phyloP scores from a whole-genome alignment of 2,329 filamentous ascomycete genomes.

The Colletotrichum sp. region DNA sequence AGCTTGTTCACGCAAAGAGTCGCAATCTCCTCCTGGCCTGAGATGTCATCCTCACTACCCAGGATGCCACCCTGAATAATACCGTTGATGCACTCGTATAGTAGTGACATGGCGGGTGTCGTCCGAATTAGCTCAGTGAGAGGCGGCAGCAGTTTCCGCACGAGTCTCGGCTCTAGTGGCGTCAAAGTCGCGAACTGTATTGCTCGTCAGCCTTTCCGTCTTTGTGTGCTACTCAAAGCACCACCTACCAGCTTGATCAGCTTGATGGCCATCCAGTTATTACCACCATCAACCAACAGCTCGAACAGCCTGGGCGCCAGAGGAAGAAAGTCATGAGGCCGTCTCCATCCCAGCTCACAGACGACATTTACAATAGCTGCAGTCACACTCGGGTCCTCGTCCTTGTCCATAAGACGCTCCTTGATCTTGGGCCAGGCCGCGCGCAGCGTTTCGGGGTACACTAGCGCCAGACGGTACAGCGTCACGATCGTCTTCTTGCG shows the following conservation, averaged over 20 bases:
- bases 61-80: constrained; percentile 97
- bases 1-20: constrained; percentile 91
- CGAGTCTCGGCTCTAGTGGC: constrained; percentile 87
- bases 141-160: constrained; percentile 89
- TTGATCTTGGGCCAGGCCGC: constrained; percentile 98
- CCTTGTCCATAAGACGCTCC: constrained; percentile 86
- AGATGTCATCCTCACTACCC: constrained; percentile 77
- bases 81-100: constrained; percentile 98
- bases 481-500: constrained; percentile 97
- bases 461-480: constrained; percentile 88
- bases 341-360: constrained; percentile 92
- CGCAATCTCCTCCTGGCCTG: constrained; percentile 90
- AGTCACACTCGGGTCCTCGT: constrained; percentile 91
- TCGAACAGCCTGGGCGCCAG: constrained; percentile 92
- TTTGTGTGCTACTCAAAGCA: too few species aligned
- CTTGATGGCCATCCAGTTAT: constrained; percentile 99
- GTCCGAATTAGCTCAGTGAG: constrained; percentile 92
- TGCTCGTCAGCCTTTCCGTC: not conserved
- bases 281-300: constrained; percentile 86
- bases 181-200: constrained; percentile 89
- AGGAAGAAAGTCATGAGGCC: constrained; percentile 92
- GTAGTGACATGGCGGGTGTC: constrained; percentile 94
- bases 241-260: constrained; percentile 86
- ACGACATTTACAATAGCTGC: constrained; percentile 97
- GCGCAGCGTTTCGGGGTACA: constrained; percentile 94